Conservation (phyloP, 306 rosid genomes). For the Trichosanthes truncata region DNA sequence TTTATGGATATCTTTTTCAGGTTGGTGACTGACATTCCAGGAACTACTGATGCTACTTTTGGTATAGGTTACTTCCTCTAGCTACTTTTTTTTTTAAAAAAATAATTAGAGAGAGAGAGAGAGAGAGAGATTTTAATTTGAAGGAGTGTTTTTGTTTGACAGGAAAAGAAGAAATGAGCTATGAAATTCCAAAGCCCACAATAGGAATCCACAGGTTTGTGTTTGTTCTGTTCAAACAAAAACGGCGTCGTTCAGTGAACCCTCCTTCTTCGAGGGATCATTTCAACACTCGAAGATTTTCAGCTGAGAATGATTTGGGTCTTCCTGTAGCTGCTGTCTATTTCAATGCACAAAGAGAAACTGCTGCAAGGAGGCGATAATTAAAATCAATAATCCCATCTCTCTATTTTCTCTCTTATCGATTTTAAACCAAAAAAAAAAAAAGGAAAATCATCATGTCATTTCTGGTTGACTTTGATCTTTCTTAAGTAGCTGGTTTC, state of each 20-base stretch:
- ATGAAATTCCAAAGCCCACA: slow-evolving; percentile 69
- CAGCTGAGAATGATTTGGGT: slow-evolving; percentile 49
- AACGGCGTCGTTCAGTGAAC: slow-evolving; percentile 36
- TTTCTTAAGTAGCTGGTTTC: neutral
- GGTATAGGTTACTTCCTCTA: slow-evolving; percentile 31
- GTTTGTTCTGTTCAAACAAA: slow-evolving; percentile 71
- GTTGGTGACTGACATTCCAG: slow-evolving; percentile 94
- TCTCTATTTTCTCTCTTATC: neutral
- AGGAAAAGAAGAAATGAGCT: slow-evolving; percentile 68
- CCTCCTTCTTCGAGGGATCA: slow-evolving; percentile 52
- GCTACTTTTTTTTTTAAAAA: neutral
- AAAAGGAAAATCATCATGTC: neutral
- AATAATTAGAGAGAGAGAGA: neutral
- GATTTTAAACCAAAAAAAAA: neutral
- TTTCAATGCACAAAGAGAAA: slow-evolving; percentile 62
- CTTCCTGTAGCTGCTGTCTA: slow-evolving; percentile 85
- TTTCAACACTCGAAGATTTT: slow-evolving; percentile 55
- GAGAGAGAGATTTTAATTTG: neutral
- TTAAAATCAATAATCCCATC: neutral
- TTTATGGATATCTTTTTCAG: slow-evolving; percentile 23
- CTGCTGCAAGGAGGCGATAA: slow-evolving; percentile 1
- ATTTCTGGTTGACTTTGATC: neutral
- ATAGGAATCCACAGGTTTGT: slow-evolving; percentile 93
- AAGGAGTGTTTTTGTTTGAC: neutral
- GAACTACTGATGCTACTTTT: slow-evolving; percentile 85